A percentile compares a stretch with the other conserved stretches of the same genome.
phyloP scores from a whole-genome alignment of 1,284 basidiomycete species.

The Rhodotorula sp. region DNA sequence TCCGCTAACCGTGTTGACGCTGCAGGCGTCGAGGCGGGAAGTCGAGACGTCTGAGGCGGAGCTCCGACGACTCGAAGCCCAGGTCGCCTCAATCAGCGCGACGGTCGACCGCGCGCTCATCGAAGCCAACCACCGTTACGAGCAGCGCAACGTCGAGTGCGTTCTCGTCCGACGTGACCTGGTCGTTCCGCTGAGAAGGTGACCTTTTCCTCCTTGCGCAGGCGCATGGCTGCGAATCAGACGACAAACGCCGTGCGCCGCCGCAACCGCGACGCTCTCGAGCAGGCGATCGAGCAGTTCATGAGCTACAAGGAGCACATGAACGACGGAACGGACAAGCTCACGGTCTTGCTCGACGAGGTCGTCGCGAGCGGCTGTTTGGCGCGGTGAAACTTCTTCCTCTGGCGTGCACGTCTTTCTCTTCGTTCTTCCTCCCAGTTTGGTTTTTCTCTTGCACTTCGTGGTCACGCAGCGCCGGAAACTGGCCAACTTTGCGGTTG shows the following conservation, averaged over 20 bases:
- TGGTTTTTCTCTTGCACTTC: neutral
- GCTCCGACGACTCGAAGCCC: conserved; percentile 27
- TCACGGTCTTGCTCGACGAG: conserved; percentile 17
- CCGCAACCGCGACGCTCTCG: conserved; percentile 28
- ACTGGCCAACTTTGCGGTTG: no score
- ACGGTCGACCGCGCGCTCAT: conserved; percentile 27
- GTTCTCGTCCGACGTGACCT: neutral
- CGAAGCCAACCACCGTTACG: conserved; percentile 30
- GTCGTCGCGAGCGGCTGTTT: neutral
- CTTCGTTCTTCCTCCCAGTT: neutral
- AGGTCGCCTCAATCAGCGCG: conserved; percentile 27
- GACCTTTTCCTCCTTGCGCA: neutral
- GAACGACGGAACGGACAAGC: conserved; percentile 14
- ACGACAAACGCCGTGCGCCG: conserved; percentile 21
- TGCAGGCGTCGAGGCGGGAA: conserved; percentile 31
- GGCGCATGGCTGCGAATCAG: conserved; percentile 12
- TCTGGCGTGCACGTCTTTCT: neutral
- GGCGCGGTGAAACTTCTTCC: neutral
- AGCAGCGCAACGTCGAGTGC: conserved; percentile 33
- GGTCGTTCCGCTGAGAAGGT: no score
- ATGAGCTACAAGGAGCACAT: conserved; percentile 35
- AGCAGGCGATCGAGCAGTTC: conserved; percentile 27
- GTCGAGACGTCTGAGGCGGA: conserved; percentile 27
- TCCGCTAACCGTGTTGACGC: neutral
- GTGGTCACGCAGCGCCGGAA: no score